A percentile compares a stretch with the other conserved stretches of the same genome.
phyloP scores from a whole-genome alignment of 306 rosid species.

The Amphicarpaea edgeworthii region DNA sequence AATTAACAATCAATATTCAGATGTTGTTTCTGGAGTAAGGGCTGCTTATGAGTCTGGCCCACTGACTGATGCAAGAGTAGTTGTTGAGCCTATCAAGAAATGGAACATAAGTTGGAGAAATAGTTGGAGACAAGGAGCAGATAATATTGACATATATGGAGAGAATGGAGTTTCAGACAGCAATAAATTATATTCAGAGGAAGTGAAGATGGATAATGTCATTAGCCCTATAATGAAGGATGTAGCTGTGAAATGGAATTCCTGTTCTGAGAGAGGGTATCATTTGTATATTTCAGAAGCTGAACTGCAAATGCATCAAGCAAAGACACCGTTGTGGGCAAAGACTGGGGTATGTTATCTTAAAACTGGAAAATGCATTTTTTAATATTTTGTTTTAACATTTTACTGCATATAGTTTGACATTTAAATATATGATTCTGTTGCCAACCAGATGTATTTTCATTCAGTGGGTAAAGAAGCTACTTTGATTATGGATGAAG shows the following conservation, averaged over 20 bases:
- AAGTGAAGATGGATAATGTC: constrained; percentile 51
- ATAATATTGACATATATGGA: constrained; percentile 75
- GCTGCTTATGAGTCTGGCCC: constrained; percentile 54
- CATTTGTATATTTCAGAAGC: constrained; percentile 80
- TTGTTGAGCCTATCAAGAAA: constrained; percentile 77
- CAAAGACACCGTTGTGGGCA: constrained; percentile 67
- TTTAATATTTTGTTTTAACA: constrained; percentile 12
- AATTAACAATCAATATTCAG: constrained; percentile 47
- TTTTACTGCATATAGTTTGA: constrained; percentile 22
- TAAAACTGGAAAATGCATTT: constrained; percentile 21
- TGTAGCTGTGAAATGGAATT: constrained; percentile 47
- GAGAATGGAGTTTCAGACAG: constrained; percentile 59
- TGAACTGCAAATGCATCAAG: constrained; percentile 78
- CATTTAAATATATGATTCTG: constrained; percentile 28
- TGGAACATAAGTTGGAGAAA: constrained; percentile 76
- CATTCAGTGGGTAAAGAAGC: constrained; percentile 63
- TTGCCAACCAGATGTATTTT: constrained; percentile 69
- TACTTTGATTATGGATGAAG: constrained; percentile 41
- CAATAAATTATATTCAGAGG: constrained; percentile 57
- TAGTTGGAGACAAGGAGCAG: constrained; percentile 64
- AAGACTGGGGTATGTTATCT: constrained; percentile 61
- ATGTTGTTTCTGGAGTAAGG: constrained; percentile 53
- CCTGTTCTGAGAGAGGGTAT: constrained; percentile 57
- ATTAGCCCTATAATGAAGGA: constrained; percentile 51
- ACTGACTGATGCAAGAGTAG: constrained; percentile 62